A percentile compares a stretch with the other conserved stretches of the same genome.
These are phyloP conservation scores for Santalum album DNA, from an alignment of 164 flowering plant species.

Conservation along the genomic window DNA sequence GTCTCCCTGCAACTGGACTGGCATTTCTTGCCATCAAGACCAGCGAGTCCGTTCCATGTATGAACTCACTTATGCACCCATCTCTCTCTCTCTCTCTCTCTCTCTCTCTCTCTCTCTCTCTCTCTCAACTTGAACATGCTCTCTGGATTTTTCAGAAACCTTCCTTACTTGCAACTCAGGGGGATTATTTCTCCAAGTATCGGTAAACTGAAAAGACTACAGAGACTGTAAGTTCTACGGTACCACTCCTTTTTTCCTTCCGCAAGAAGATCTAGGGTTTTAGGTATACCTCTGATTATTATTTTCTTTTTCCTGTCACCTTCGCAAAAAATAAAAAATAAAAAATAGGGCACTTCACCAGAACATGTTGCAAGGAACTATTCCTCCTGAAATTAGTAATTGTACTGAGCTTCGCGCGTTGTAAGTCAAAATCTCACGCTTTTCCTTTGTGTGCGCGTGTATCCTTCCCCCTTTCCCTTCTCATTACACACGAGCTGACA, in stretches of 20 bases:
- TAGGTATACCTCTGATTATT: not conserved
- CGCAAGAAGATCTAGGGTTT: not conserved
- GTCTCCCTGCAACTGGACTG: slow-evolving; percentile 81
- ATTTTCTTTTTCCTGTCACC: not conserved
- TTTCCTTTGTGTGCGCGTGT: not conserved
- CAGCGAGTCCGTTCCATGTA: slow-evolving; percentile 73
- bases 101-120: not conserved
- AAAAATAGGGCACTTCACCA: slow-evolving; percentile 84
- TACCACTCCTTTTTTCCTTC: not conserved
- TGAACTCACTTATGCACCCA: slow-evolving; percentile 36
- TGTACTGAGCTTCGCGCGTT: slow-evolving; percentile 79
- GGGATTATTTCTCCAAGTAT: slow-evolving; percentile 82
- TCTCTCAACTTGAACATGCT: not conserved
- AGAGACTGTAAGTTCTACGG: slow-evolving; percentile 63
- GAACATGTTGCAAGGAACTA: slow-evolving; percentile 75
- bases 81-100: not conserved
- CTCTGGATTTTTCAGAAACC: slow-evolving; percentile 43
- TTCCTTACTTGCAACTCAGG: slow-evolving; percentile 78
- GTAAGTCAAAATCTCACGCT: slow-evolving; percentile 36
- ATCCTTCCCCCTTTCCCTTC: not conserved
- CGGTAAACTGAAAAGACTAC: slow-evolving; percentile 70
- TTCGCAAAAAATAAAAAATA: too few species aligned
- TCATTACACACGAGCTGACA: not conserved
- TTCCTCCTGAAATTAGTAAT: slow-evolving; percentile 72
- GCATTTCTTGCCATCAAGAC: slow-evolving; percentile 64